phyloP scores from a whole-genome alignment of 805 yeast species.

The Candida maesae region DNA sequence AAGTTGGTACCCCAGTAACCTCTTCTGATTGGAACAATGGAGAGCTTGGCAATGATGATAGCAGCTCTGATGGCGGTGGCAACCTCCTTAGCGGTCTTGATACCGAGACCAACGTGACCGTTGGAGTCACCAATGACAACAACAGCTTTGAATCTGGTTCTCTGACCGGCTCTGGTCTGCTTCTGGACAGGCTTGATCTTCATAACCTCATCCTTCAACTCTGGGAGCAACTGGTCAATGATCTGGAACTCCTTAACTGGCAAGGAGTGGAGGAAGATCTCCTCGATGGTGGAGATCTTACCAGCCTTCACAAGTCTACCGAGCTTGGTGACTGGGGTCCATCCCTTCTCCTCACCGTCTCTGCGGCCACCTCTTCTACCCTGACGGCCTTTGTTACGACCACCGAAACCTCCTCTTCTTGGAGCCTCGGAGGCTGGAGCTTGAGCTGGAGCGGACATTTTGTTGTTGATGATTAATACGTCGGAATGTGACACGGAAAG shows the following conservation, averaged over 20 bases:
- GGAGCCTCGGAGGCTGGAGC: no score
- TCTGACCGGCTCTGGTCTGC: conserved; percentile 99
- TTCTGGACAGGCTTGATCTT: conserved; percentile 99
- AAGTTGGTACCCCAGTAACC: conserved; percentile 99
- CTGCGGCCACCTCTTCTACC: conserved; percentile 77
- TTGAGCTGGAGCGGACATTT: conserved; percentile 42
- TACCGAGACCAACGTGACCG: conserved; percentile 99
- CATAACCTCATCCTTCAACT: conserved; percentile 97
- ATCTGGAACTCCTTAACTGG: conserved; percentile 99
- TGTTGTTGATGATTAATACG: conserved; percentile 24
- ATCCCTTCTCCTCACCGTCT: conserved; percentile 93
- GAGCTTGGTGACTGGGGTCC: conserved; percentile 99
- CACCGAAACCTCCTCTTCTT: conserved; percentile 52
- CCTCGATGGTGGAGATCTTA: conserved; percentile 93
- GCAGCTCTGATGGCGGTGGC: conserved; percentile 99
- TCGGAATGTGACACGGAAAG: conserved; percentile 52
- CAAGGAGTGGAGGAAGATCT: conserved; percentile 98
- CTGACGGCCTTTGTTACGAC: conserved; percentile 55
- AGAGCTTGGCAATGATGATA: conserved; percentile 97
- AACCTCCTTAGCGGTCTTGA: conserved; percentile 99
- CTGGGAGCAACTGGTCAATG: conserved; percentile 94
- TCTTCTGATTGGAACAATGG: conserved; percentile 99
- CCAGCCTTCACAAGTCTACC: conserved; percentile 99
- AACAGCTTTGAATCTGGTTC: conserved; percentile 99
- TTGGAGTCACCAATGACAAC: conserved; percentile 98